phyloP scores from a whole-genome alignment of 371 early-diverging fungal genomes.

The Quaeritorhiza haematococci region DNA sequence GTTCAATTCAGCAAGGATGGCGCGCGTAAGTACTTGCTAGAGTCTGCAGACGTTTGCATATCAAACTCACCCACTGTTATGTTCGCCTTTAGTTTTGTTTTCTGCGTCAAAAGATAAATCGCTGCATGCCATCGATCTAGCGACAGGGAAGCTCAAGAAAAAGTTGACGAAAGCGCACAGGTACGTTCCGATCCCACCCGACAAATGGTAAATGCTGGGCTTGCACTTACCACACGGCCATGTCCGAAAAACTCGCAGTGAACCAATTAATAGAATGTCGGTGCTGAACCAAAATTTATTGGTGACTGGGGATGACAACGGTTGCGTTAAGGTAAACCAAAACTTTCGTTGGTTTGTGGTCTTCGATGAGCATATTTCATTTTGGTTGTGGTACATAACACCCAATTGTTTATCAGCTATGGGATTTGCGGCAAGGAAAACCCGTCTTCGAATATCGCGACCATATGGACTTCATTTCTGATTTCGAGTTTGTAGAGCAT shows the following conservation, averaged over 20 bases:
- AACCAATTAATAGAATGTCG: constrained; percentile 67
- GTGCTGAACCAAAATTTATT: constrained; percentile 62
- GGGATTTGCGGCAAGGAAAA: constrained; percentile 77
- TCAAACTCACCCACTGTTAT: not conserved
- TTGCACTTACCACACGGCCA: too few species aligned
- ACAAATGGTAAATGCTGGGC: too few species aligned
- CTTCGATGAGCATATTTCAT: not conserved
- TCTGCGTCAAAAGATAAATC: constrained; percentile 77
- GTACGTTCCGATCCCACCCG: constrained; percentile 31
- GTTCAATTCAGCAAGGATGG: constrained; percentile 74
- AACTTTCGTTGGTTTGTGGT: too few species aligned
- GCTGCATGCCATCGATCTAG: constrained; percentile 65
- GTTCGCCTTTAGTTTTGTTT: constrained; percentile 49
- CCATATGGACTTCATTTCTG: constrained; percentile 84
- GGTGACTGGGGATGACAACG: constrained; percentile 89
- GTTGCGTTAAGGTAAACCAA: constrained; percentile 81
- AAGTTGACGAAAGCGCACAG: constrained; percentile 69
- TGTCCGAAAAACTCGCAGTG: constrained; percentile 28
- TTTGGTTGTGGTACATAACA: not conserved
- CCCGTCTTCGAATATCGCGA: constrained; percentile 64
- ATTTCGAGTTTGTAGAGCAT: constrained; percentile 60
- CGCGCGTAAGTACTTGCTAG: constrained; percentile 50
- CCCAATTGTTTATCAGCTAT: constrained; percentile 42
- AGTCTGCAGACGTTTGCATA: not conserved
- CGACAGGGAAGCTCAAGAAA: constrained; percentile 55